A percentile compares a stretch with the other conserved stretches of the same genome.
Conservation (phyloP, 805 yeast species). For the Saturnispora galanensis region DNA sequence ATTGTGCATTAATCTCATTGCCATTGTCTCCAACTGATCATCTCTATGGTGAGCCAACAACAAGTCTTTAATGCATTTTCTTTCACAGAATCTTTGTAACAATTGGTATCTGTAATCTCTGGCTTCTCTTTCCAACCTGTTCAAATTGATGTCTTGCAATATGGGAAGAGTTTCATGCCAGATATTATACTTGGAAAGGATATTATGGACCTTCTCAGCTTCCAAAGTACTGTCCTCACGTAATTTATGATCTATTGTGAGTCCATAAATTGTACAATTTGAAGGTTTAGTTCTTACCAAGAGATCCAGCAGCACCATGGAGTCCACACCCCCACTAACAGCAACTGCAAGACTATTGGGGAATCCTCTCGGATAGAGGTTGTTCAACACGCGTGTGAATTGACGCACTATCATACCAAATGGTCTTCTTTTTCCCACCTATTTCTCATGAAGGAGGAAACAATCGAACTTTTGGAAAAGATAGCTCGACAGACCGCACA, state of each 20-base stretch:
- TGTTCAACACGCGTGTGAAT: not conserved
- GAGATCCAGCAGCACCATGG: slow-evolving; percentile 56
- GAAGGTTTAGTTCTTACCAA: slow-evolving; percentile 25
- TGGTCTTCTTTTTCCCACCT: too few species aligned
- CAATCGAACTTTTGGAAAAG: slow-evolving; percentile 14
- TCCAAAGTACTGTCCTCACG: slow-evolving; percentile 41
- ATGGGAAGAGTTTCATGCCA: slow-evolving; percentile 21
- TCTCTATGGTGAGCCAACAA: slow-evolving; percentile 60
- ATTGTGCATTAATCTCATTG: slow-evolving; percentile 40
- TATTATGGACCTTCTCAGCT: slow-evolving; percentile 30
- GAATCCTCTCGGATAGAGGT: not conserved
- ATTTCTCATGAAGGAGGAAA: slow-evolving; percentile 4
- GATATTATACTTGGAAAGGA: slow-evolving; percentile 16
- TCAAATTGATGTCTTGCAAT: slow-evolving; percentile 9
- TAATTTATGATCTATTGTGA: slow-evolving; percentile 58
- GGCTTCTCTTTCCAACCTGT: slow-evolving; percentile 44
- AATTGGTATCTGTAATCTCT: slow-evolving; percentile 41
- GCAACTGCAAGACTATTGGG: slow-evolving; percentile 32
- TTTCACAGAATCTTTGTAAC: slow-evolving; percentile 33
- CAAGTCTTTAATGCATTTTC: slow-evolving; percentile 28
- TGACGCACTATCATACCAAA: not conserved
- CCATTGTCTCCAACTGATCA: slow-evolving; percentile 65
- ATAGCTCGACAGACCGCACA: slow-evolving; percentile 18
- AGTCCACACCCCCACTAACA: slow-evolving; percentile 76
- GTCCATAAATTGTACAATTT: slow-evolving; percentile 33